Base-by-base conservation (phyloP, 345 rosid species). In the Orychophragmus violaceus region DNA sequence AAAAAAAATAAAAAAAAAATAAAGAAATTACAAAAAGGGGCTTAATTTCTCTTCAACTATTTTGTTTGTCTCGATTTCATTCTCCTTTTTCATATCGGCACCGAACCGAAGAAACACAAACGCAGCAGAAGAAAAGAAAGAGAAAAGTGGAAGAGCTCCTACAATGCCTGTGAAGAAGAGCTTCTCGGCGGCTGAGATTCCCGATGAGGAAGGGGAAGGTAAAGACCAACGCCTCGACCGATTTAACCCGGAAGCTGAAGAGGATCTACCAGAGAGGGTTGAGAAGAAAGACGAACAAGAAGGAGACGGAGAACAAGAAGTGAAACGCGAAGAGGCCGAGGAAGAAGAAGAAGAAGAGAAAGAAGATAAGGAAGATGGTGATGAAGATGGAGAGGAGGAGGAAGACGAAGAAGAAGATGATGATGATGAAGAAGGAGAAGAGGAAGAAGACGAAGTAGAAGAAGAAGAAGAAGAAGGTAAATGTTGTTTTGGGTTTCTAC, bases 111-210 rank as follows among this genome's bases (percentile, higher is more conserved):
- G 19, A 66, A 54, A 54, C 52, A 61, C 37, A 61, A 55, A 35
- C 50, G 69, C 44, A 45, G 59, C 53, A 64, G 8, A 30, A 19
- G 27, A 7, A 28, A 3, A 52, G 41, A 22, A 16, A 45, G 23
- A n/a, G 30, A 28, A n/a, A 6, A 33, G 37, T 8, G 2, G 3
- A 9, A 62, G 44, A 22, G 54, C 13, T 56, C 41, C 42, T 16
- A 58, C 66, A 87, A 91, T 91, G 94, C 84, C 97, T 59, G 79
- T 90, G 28, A 85, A 81, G 69, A 83, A 83, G 77, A 81, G 84
- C 58, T 65, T 72, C 52, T 48, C 81, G 22, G 53, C 76, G 46
- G 61, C 82, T 24, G 92, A 84, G 60, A 82, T 78, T 78, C 78
- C 76, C 25, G 64, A 59, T 29, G 61, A 48, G 77, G 68, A 70